Conservation (phyloP, 345 rosid species). For the Turritis glabra region DNA sequence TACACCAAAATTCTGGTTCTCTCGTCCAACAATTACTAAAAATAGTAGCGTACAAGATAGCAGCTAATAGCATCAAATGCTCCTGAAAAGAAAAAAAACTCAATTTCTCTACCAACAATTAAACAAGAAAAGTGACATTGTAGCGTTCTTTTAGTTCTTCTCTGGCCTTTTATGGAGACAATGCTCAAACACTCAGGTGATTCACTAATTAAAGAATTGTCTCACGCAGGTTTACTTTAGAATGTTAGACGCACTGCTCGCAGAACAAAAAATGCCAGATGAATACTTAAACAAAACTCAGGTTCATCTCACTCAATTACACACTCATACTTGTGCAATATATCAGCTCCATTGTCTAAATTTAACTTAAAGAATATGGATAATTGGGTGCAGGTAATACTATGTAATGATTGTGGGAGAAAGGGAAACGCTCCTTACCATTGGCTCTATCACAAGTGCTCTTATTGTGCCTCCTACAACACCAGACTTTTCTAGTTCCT, state of each 20-base stretch:
- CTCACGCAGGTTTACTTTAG: conserved; percentile 67
- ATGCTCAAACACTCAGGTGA: not conserved
- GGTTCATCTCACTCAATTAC: conserved; percentile 48
- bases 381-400: conserved; percentile 45
- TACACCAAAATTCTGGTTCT: not conserved
- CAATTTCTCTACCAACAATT: not conserved
- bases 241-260: conserved; percentile 76
- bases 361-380: not conserved
- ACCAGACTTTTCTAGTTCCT: conserved; percentile 52
- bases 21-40: not conserved
- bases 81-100: not conserved
- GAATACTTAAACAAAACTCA: conserved; percentile 63
- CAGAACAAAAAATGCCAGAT: conserved; percentile 70
- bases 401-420: conserved; percentile 69
- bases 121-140: not conserved
- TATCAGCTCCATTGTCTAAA: not conserved
- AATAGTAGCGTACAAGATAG: not conserved
- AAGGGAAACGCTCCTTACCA: conserved; percentile 63
- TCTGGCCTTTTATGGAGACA: not conserved
- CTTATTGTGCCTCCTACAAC: conserved; percentile 62
- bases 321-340: not conserved
- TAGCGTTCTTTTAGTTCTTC: not conserved
- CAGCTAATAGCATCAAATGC: not conserved
- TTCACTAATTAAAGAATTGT: conserved; percentile 5
- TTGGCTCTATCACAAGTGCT: conserved; percentile 71